Percentiles rank a stretch among this genome's conserved stretches.
Evolutionary conservation across 2,329 filamentous ascomycete species (phyloP).

Genomic region (Cercospora sojina): DNA sequence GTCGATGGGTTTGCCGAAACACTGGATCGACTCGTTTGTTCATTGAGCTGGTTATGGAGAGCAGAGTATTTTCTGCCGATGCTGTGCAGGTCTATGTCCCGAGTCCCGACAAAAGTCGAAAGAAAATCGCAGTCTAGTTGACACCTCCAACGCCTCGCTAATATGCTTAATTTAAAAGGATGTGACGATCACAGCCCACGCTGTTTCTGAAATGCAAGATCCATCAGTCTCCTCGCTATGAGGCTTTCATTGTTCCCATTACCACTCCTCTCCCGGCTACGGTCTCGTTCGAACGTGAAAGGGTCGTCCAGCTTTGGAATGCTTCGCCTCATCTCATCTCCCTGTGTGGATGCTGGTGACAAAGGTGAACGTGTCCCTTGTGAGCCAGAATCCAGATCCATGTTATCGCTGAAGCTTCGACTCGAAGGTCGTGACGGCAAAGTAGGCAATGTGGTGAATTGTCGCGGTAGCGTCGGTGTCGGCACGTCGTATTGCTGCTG

Average conservation of each 20-base stretch:
- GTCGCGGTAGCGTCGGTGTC: slow-evolving; percentile 31
- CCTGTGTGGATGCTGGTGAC: slow-evolving; percentile 16
- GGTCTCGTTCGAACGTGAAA: slow-evolving; percentile 32
- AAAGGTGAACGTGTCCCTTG: slow-evolving; percentile 26
- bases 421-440: slow-evolving; percentile 35
- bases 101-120: neutral
- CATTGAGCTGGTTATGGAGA: neutral
- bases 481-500: slow-evolving; percentile 27
- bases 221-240: slow-evolving; percentile 66
- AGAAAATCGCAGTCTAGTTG: neutral
- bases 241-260: slow-evolving; percentile 58
- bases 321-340: slow-evolving; percentile 13
- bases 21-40: neutral
- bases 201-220: slow-evolving; percentile 47
- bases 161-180: slow-evolving; percentile 2
- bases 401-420: slow-evolving; percentile 30
- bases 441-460: slow-evolving; percentile 27
- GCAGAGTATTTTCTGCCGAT: neutral
- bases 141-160: slow-evolving; percentile 6
- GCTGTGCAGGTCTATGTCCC: neutral
- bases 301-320: slow-evolving; percentile 23
- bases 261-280: slow-evolving; percentile 64
- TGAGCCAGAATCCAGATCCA: slow-evolving; percentile 30
- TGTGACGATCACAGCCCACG: neutral
- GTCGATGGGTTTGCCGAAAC: neutral